Percentiles rank a stretch among this genome's conserved stretches.
phyloP scores from a whole-genome alignment of 352 stramenopile genomes.

The Phytophthora foliorum region DNA sequence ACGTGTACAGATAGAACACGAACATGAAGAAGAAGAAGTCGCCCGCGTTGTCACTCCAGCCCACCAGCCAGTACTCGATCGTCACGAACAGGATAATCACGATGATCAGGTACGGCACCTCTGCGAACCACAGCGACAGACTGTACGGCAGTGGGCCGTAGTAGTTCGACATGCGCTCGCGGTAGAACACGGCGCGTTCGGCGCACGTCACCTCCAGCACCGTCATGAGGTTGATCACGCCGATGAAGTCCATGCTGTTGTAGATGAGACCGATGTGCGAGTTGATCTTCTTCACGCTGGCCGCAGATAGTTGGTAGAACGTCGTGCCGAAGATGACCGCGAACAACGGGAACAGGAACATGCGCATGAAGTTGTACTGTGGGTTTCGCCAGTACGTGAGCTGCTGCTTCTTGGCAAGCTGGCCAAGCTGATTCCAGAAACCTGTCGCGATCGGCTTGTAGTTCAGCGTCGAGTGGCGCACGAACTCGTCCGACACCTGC shows the following conservation, averaged over 20 bases:
- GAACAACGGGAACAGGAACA: constrained; percentile 56
- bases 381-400: constrained; percentile 66
- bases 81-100: constrained; percentile 49
- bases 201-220: constrained; percentile 61
- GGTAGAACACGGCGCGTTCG: constrained; percentile 67
- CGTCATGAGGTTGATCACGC: constrained; percentile 63
- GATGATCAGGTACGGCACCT: constrained; percentile 61
- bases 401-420: constrained; percentile 48
- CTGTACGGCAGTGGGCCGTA: constrained; percentile 70
- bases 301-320: constrained; percentile 50
- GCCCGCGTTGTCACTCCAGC: constrained; percentile 35
- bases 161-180: constrained; percentile 75
- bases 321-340: constrained; percentile 61
- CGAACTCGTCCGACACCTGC: constrained; percentile 33
- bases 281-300: constrained; percentile 49
- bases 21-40: constrained; percentile 45
- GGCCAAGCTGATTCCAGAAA: constrained; percentile 51
- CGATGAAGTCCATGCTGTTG: constrained; percentile 76
- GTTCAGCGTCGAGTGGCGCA: constrained; percentile 57
- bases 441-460: constrained; percentile 50
- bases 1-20: constrained; percentile 63
- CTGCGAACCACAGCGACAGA: constrained; percentile 60
- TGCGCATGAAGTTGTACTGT: constrained; percentile 58
- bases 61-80: constrained; percentile 71
- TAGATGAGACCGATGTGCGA: constrained; percentile 67